These are phyloP conservation scores for Globisporangium okanoganense DNA, from an alignment of 352 stramenopile species.

Conservation along the genomic window DNA sequence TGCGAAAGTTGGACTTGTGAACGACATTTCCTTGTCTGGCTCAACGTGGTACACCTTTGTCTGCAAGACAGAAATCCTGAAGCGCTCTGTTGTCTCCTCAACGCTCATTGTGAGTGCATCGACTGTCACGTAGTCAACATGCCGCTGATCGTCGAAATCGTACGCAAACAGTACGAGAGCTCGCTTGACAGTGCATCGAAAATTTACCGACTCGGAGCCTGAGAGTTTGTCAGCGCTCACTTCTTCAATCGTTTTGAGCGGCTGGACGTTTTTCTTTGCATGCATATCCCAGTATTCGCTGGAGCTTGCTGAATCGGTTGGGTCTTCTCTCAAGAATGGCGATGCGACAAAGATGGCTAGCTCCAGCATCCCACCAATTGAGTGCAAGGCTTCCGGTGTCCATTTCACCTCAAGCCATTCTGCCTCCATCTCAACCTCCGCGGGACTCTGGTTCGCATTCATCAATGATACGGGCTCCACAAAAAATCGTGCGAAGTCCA, in stretches of 20 bases:
- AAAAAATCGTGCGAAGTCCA: constrained; percentile 69
- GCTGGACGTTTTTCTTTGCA: constrained; percentile 20
- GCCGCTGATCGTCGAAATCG: constrained; percentile 17
- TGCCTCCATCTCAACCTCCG: constrained; percentile 68
- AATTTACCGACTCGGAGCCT: constrained; percentile 42
- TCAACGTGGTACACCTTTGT: constrained; percentile 36
- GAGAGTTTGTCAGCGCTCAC: constrained; percentile 32
- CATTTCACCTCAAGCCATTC: constrained; percentile 79
- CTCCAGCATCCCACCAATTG: constrained; percentile 57
- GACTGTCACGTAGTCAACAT: constrained; percentile 60
- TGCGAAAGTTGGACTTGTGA: constrained; percentile 9
- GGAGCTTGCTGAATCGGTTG: neutral
- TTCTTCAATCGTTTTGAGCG: constrained; percentile 36
- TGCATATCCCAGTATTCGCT: constrained; percentile 1
- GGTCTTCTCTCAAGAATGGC: constrained; percentile 22
- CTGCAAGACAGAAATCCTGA: constrained; percentile 48
- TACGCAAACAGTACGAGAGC: constrained; percentile 50
- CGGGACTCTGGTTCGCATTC: constrained; percentile 28
- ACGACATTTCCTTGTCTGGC: constrained; percentile 10
- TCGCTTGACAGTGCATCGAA: constrained; percentile 61
- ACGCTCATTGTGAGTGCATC: constrained; percentile 61
- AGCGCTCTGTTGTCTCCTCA: constrained; percentile 42
- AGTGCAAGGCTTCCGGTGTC: constrained; percentile 53
- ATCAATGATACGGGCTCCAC: constrained; percentile 40
- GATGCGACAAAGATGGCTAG: constrained; percentile 42